Evolutionary conservation across 169 alveolate genomes (phyloP).

Genomic region (Babesia caballi): DNA sequence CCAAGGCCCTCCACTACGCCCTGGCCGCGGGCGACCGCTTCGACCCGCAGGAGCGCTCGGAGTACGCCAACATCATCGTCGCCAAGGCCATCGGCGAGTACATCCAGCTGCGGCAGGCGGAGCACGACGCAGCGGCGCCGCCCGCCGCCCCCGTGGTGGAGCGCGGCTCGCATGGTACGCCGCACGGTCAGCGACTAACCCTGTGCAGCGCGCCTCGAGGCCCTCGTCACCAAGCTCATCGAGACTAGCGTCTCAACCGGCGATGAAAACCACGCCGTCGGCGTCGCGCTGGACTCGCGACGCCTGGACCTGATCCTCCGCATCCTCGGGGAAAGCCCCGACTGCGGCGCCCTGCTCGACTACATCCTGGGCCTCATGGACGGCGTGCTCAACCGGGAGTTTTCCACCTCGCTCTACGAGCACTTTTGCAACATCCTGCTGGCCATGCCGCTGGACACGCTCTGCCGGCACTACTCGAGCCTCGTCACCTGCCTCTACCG

Average conservation of each 20-base stretch:
- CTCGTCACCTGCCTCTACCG: conserved; percentile 78
- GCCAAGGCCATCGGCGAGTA: conserved; percentile 77
- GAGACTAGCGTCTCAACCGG: conserved; percentile 81
- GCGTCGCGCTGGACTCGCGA: conserved; percentile 92
- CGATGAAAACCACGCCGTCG: conserved; percentile 89
- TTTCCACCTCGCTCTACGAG: conserved; percentile 41
- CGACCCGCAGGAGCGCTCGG: conserved; percentile 76
- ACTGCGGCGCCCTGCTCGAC: conserved; percentile 5
- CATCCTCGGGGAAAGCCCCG: conserved; percentile 70
- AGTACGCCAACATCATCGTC: conserved; percentile 72
- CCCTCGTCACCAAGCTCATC: conserved; percentile 85
- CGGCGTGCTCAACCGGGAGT: conserved; percentile 34
- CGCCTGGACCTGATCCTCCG: conserved; percentile 86
- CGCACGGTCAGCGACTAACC: background rate
- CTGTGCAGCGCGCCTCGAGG: conserved; percentile 73
- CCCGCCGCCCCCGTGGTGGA: background rate
- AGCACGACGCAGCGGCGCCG: background rate
- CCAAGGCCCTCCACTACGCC: conserved; percentile 90
- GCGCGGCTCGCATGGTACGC: background rate
- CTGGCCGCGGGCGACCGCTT: conserved; percentile 90
- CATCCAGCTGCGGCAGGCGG: conserved; percentile 26
- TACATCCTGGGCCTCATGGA: conserved; percentile 47
- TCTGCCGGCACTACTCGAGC: conserved; percentile 16
- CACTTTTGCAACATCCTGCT: conserved; percentile 34
- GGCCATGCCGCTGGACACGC: conserved; percentile 1